These are phyloP conservation scores for Pueraria montana DNA, from an alignment of 306 rosid species.

Conservation along the genomic window DNA sequence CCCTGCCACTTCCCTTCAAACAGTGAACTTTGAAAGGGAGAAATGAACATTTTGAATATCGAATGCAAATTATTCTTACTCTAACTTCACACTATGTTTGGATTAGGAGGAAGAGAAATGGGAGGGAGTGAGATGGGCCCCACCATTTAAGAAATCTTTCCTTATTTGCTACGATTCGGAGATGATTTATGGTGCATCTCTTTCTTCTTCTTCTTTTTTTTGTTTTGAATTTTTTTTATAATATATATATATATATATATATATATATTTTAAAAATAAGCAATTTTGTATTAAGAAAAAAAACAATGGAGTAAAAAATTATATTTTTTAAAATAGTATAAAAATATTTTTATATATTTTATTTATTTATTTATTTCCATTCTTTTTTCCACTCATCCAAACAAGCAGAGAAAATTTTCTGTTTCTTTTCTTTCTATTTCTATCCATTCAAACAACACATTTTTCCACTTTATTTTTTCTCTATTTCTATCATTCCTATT, in stretches of 20 bases:
- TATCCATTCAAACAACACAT: not conserved
- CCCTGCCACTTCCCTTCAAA: conserved; percentile 1
- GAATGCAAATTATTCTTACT: not conserved
- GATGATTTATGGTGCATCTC: too few relatives aligned
- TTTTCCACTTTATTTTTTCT: not conserved
- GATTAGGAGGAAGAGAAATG: not conserved
- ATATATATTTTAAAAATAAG: too few relatives aligned
- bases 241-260: too few relatives aligned
- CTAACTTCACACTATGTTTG: not conserved
- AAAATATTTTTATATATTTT: not conserved
- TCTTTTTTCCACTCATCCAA: not conserved
- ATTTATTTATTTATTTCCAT: not conserved
- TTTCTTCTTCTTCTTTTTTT: too few relatives aligned
- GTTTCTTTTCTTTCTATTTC: too few relatives aligned
- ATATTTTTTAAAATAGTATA: not conserved
- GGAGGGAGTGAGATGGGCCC: not conserved
- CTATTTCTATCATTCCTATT: not conserved
- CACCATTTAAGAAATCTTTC: not conserved
- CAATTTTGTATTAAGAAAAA: not conserved
- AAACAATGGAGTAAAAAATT: not conserved
- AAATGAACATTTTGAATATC: not conserved
- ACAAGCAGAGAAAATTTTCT: not conserved
- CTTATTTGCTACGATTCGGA: not conserved
- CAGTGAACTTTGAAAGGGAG: conserved; percentile 27
- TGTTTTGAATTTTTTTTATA: too few relatives aligned